phyloP scores from a whole-genome alignment of 495 filamentous ascomycete genomes.

The Alectoria sarmentosa region DNA sequence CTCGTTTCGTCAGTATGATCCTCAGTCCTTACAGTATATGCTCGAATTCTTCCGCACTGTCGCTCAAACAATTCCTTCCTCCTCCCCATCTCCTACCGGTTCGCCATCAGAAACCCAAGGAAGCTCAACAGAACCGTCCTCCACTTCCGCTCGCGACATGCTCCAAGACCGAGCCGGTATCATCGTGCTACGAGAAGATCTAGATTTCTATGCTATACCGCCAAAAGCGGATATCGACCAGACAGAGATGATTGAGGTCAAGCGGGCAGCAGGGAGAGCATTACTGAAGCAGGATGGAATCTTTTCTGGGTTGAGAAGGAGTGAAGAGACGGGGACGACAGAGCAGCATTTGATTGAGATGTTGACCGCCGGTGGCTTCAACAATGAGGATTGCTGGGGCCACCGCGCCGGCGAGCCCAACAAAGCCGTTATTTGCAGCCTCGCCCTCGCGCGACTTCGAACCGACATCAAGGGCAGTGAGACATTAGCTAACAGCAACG shows the following conservation, averaged over 20 bases:
- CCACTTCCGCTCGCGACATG: slow-evolving; percentile 68
- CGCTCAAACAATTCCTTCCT: slow-evolving; percentile 82
- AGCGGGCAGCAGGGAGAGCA: slow-evolving; percentile 82
- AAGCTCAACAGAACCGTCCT: slow-evolving; percentile 55
- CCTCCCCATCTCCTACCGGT: slow-evolving; percentile 53
- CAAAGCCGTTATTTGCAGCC: slow-evolving; percentile 95
- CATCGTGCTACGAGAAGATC: slow-evolving; percentile 91
- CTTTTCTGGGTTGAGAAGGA: slow-evolving; percentile 88
- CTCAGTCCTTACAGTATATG: slow-evolving; percentile 95
- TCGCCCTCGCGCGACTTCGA: slow-evolving; percentile 85
- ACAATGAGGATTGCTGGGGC: slow-evolving; percentile 90
- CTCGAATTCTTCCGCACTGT: slow-evolving; percentile 97
- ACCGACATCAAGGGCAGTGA: slow-evolving; percentile 79
- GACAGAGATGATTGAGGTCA: slow-evolving; percentile 91
- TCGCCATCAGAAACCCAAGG: slow-evolving; percentile 52
- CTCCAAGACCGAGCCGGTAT: slow-evolving; percentile 88
- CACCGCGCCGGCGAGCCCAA: slow-evolving; percentile 93
- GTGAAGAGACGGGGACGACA: slow-evolving; percentile 91
- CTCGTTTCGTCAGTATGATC: slow-evolving; percentile 75
- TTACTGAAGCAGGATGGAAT: slow-evolving; percentile 90
- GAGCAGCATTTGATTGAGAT: slow-evolving; percentile 99
- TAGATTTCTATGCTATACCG: slow-evolving; percentile 98
- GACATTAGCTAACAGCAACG: slow-evolving; percentile 60
- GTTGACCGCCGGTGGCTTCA: slow-evolving; percentile 96
- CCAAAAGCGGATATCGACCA: slow-evolving; percentile 76